These are phyloP conservation scores for Rhizopus delemar DNA, from an alignment of 371 early-diverging fungal species.

Conservation along the genomic window DNA sequence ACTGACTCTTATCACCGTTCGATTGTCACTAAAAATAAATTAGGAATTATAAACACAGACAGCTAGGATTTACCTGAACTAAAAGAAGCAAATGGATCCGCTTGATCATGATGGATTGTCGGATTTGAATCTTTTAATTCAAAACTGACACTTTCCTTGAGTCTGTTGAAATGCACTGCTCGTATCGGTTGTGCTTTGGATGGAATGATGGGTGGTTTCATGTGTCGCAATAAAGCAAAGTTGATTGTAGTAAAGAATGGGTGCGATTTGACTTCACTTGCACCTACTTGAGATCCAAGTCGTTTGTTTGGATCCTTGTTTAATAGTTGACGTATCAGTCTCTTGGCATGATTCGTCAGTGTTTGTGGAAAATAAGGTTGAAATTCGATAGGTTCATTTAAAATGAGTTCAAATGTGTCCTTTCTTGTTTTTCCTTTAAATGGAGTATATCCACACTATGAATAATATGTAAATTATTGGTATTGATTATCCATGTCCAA, in stretches of 20 bases:
- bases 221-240: slow-evolving; percentile 86
- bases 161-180: slow-evolving; percentile 61
- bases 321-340: slow-evolving; percentile 74
- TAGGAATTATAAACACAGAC: background rate
- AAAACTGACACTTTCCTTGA: slow-evolving; percentile 63
- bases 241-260: slow-evolving; percentile 87
- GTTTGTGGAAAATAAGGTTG: slow-evolving; percentile 41
- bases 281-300: slow-evolving; percentile 82
- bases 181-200: slow-evolving; percentile 46
- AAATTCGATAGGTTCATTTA: slow-evolving; percentile 73
- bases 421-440: slow-evolving; percentile 87
- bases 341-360: slow-evolving; percentile 58
- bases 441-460: slow-evolving; percentile 79
- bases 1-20: too few species aligned
- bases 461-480: slow-evolving; percentile 10
- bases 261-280: slow-evolving; percentile 93
- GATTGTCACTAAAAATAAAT: too few species aligned
- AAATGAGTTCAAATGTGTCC: slow-evolving; percentile 78
- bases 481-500: background rate
- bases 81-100: slow-evolving; percentile 64
- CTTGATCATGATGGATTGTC: slow-evolving; percentile 26
- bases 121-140: slow-evolving; percentile 38
- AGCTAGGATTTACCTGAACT: slow-evolving; percentile 54
- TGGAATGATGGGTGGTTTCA: slow-evolving; percentile 89
- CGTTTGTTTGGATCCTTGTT: slow-evolving; percentile 80